Evolutionary conservation across 106 monocot genomes (phyloP).

Genomic region (Dactylorhiza incarnata): DNA sequence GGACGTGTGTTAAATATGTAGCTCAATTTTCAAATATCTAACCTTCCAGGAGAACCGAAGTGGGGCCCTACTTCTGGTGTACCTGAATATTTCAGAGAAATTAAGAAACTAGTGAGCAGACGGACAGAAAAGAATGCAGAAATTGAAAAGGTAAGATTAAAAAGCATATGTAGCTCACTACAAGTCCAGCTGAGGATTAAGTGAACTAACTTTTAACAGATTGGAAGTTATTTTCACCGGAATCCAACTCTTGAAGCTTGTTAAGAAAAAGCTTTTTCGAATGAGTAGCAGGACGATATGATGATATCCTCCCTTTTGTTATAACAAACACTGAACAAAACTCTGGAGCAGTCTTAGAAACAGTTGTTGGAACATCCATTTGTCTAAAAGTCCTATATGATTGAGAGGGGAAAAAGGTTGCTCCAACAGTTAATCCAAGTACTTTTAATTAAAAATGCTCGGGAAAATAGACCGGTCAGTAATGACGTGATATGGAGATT

Average conservation of each 20-base stretch:
- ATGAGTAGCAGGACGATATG: conserved; percentile 30
- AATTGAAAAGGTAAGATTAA: background rate
- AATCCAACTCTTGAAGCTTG: conserved; percentile 5
- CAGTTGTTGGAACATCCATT: conserved; percentile 39
- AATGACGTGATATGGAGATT: background rate
- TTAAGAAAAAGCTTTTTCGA: conserved; percentile 10
- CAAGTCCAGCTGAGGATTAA: background rate
- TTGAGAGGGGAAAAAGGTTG: conserved; percentile 1
- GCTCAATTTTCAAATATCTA: background rate
- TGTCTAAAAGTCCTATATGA: conserved; percentile 35
- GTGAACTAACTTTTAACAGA: conserved; percentile 42
- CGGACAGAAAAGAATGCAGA: background rate
- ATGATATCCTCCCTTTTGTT: conserved; percentile 59
- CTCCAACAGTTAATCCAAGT: background rate
- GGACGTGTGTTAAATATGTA: too few species aligned
- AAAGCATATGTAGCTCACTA: background rate
- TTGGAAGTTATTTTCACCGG: conserved; percentile 22
- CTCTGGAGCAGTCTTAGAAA: conserved; percentile 44
- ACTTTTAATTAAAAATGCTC: background rate
- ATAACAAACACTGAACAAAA: conserved; percentile 54
- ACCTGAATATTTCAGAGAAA: background rate
- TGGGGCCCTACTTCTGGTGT: conserved; percentile 5
- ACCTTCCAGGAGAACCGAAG: background rate
- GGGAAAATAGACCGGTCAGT: background rate
- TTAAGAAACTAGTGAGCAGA: background rate